A percentile compares a stretch with the other conserved stretches of the same genome.
Conservation (phyloP, 2,329 filamentous ascomycete species). For the Tothia fuscella region DNA sequence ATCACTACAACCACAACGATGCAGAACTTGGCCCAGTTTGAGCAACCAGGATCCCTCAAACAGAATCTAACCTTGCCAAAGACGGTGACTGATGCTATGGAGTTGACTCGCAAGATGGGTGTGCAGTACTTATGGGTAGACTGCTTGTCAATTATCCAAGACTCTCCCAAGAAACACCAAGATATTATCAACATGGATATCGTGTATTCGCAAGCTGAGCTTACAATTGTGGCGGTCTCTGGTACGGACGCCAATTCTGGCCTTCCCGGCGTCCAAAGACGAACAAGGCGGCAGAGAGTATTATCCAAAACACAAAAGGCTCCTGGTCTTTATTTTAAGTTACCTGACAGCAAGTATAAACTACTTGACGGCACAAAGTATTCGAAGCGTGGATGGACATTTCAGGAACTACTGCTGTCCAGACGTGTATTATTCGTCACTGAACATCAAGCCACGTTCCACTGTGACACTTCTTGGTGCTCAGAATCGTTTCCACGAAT, state of each 20-base stretch:
- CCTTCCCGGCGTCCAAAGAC: constrained; percentile 5
- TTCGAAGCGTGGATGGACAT: not conserved
- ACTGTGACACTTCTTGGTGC: not conserved
- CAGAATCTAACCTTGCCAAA: not conserved
- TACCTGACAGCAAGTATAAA: not conserved
- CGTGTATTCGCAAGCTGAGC: constrained; percentile 11
- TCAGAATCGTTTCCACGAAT: too few relatives aligned
- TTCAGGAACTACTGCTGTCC: constrained; percentile 1
- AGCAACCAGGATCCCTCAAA: not conserved
- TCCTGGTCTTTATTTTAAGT: not conserved
- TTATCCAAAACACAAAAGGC: not conserved
- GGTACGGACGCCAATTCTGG: constrained; percentile 5
- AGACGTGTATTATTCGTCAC: not conserved
- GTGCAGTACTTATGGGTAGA: constrained; percentile 14
- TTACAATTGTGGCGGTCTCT: constrained; percentile 12
- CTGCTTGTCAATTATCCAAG: constrained; percentile 13
- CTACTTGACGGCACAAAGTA: not conserved
- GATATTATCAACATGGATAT: constrained; percentile 11
- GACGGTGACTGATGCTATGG: constrained; percentile 9
- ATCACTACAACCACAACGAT: not conserved
- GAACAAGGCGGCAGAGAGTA: not conserved
- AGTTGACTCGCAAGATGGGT: constrained; percentile 3
- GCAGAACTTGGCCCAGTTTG: not conserved
- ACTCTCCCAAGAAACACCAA: constrained; percentile 1
- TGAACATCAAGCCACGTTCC: not conserved